These are phyloP conservation scores for Porcisia deanei DNA, from an alignment of 208 protist genomes.

Conservation along the genomic window DNA sequence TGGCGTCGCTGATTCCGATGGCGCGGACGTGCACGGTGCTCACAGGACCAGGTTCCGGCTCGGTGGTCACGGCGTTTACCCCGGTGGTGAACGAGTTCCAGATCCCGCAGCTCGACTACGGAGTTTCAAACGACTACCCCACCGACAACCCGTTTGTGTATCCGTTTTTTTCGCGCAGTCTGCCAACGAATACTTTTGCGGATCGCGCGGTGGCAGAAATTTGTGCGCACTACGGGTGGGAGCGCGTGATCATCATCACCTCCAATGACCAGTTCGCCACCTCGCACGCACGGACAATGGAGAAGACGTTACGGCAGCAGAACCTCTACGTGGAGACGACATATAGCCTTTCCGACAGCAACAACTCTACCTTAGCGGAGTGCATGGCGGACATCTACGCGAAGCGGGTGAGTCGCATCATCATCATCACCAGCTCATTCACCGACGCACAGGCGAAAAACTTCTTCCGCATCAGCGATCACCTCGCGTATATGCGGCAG, in stretches of 20 bases:
- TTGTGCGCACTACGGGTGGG: slow-evolving; percentile 76
- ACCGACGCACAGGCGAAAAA: slow-evolving; percentile 43
- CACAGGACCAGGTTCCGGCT: slow-evolving; percentile 56
- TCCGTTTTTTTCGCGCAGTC: slow-evolving; percentile 82
- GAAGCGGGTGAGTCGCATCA: slow-evolving; percentile 64
- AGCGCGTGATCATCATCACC: slow-evolving; percentile 79
- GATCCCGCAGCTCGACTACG: slow-evolving; percentile 79
- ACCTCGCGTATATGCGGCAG: slow-evolving; percentile 61
- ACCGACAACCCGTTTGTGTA: slow-evolving; percentile 52
- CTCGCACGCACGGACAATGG: slow-evolving; percentile 44
- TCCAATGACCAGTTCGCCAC: slow-evolving; percentile 63
- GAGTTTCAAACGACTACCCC: slow-evolving; percentile 61
- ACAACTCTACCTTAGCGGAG: slow-evolving; percentile 23
- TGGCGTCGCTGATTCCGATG: slow-evolving; percentile 70
- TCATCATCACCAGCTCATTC: slow-evolving; percentile 57
- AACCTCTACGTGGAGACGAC: slow-evolving; percentile 77
- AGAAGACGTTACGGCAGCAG: slow-evolving; percentile 45
- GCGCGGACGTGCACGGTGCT: slow-evolving; percentile 72
- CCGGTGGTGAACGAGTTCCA: slow-evolving; percentile 83
- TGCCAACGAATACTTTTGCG: slow-evolving; percentile 51
- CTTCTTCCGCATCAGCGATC: slow-evolving; percentile 68
- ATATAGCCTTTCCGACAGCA: slow-evolving; percentile 44
- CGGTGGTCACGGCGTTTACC: slow-evolving; percentile 56
- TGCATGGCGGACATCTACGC: slow-evolving; percentile 71
- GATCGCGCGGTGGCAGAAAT: slow-evolving; percentile 62